These are phyloP conservation scores for Sutorius eximius DNA, from an alignment of 1,284 basidiomycete genomes.

Conservation along the genomic window DNA sequence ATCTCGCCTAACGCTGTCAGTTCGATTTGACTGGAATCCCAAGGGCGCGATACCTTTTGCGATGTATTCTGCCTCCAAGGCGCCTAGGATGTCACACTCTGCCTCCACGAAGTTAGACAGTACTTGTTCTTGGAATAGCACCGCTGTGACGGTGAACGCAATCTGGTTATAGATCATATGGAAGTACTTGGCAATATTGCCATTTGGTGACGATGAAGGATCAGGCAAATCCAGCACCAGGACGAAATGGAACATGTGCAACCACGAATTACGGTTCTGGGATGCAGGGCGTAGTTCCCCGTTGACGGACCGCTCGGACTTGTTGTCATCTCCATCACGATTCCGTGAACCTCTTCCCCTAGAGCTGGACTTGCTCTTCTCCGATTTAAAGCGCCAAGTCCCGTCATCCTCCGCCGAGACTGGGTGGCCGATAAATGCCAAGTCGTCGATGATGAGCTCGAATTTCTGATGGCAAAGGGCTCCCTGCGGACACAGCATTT, in stretches of 20 bases:
- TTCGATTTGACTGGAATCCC: background rate
- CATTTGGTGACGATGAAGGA: conserved; percentile 75
- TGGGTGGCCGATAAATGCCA: conserved; percentile 95
- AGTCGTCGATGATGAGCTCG: conserved; percentile 87
- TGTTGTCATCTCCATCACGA: conserved; percentile 34
- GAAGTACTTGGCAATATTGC: conserved; percentile 76
- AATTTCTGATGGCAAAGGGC: conserved; percentile 93
- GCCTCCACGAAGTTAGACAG: conserved; percentile 77
- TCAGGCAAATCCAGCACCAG: conserved; percentile 89
- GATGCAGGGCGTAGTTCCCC: conserved; percentile 26
- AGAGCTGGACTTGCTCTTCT: conserved; percentile 48
- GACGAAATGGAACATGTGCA: conserved; percentile 86
- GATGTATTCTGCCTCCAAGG: conserved; percentile 67
- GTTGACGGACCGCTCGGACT: conserved; percentile 37
- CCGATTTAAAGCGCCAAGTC: conserved; percentile 67
- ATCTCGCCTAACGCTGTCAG: conserved; percentile 47
- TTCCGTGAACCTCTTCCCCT: conserved; percentile 57
- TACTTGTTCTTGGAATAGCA: conserved; percentile 85
- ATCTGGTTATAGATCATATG: conserved; percentile 87
- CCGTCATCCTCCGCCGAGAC: conserved; percentile 80
- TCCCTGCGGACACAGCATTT: conserved; percentile 75
- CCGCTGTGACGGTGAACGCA: conserved; percentile 84
- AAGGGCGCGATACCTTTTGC: conserved; percentile 50
- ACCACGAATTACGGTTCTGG: conserved; percentile 45
- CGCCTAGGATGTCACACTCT: conserved; percentile 69